Conservation (phyloP, 768 basidiomycete species). For the Tricholomella constricta region DNA sequence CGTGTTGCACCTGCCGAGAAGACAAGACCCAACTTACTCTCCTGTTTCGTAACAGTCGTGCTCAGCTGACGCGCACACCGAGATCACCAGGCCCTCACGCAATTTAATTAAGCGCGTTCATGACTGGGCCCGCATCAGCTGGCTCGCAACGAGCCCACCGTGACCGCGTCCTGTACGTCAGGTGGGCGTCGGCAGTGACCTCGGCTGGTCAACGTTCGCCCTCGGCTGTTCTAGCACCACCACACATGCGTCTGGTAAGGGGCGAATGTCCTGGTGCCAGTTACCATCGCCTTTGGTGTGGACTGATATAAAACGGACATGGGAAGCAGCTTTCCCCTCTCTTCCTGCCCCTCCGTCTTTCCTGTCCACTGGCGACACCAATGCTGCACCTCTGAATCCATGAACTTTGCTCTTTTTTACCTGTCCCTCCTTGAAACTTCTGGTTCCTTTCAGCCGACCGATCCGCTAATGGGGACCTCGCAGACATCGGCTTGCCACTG, state of each 20-base stretch:
- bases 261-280: conserved; percentile 3
- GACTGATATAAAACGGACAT: conserved; percentile 14
- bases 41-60: conserved; percentile 10
- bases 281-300: conserved; percentile 4
- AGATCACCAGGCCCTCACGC: conserved; percentile 15
- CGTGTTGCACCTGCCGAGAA: not conserved
- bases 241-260: conserved; percentile 12
- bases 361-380: not conserved
- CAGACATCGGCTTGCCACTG: too few relatives aligned
- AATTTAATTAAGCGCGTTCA: conserved; percentile 11
- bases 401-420: too few relatives aligned
- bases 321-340: conserved; percentile 1
- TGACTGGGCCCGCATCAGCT: conserved; percentile 12
- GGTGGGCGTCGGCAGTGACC: conserved; percentile 16
- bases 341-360: not conserved
- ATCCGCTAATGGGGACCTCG: not conserved
- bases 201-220: conserved; percentile 6
- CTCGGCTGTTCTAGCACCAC: not conserved
- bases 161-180: conserved; percentile 14
- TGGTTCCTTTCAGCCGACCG: not conserved
- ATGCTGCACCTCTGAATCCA: too few relatives aligned
- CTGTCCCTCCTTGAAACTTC: too few relatives aligned
- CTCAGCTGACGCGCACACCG: conserved; percentile 15
- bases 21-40: not conserved
- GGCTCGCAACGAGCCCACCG: conserved; percentile 8